Percentiles rank a stretch among this genome's conserved stretches.
phyloP scores from a whole-genome alignment of 805 yeast species.

The Komagataella pastoris region DNA sequence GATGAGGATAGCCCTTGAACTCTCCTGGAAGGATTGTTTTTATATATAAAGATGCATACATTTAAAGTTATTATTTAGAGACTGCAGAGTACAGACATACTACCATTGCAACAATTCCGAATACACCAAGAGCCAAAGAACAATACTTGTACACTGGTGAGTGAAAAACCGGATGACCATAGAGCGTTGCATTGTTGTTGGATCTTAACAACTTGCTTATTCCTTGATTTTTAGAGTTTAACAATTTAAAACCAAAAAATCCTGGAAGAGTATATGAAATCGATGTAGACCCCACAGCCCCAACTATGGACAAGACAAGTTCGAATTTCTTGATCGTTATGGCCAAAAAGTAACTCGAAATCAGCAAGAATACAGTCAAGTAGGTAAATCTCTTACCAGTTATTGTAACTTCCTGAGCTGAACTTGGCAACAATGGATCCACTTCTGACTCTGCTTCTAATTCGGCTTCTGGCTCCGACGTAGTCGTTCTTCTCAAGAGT shows the following conservation, averaged over 20 bases:
- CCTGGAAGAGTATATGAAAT: conserved; percentile 74
- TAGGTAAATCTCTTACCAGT: conserved; percentile 32
- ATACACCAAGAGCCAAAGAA: conserved; percentile 28
- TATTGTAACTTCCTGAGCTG: conserved; percentile 21
- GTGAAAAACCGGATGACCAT: conserved; percentile 9
- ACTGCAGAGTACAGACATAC: conserved; percentile 35
- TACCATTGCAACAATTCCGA: conserved; percentile 44
- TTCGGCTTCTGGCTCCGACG: not conserved
- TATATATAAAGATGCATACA: not conserved
- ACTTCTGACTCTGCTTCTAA: conserved; percentile 12
- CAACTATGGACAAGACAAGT: conserved; percentile 57
- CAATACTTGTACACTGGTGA: conserved; percentile 1
- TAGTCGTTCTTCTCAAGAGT: conserved; percentile 13
- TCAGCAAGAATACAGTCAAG: conserved; percentile 33
- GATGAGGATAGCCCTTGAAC: conserved; percentile 35
- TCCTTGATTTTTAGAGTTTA: conserved; percentile 13
- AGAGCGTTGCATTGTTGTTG: conserved; percentile 3
- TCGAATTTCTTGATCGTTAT: conserved; percentile 50
- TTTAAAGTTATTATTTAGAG: conserved; percentile 19
- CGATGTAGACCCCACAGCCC: conserved; percentile 74
- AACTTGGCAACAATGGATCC: not conserved
- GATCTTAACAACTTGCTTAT: conserved; percentile 1
- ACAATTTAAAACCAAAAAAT: conserved; percentile 50
- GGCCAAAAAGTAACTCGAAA: conserved; percentile 41
- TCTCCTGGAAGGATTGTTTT: not conserved